Evolutionary conservation across 2,329 filamentous ascomycete genomes (phyloP).

Genomic region (Aureobasidium sp.): DNA sequence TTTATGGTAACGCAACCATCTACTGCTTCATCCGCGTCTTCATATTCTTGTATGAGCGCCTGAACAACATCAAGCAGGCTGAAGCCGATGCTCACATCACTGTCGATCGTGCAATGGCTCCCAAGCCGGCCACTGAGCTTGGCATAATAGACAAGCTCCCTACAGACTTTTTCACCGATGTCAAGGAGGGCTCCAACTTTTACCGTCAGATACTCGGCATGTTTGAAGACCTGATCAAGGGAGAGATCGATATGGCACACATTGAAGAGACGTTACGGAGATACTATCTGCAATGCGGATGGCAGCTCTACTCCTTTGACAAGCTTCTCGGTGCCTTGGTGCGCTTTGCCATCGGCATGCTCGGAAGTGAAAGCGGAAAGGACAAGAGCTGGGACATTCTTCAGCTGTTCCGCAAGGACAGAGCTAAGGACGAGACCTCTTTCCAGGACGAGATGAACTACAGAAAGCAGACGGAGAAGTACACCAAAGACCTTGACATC

Average conservation of each 20-base stretch:
- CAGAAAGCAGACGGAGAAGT: constrained; percentile 84
- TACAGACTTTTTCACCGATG: constrained; percentile 63
- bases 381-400: constrained; percentile 91
- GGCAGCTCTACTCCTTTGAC: constrained; percentile 88
- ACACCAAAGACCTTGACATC: constrained; percentile 84
- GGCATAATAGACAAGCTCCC: constrained; percentile 73
- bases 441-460: constrained; percentile 85
- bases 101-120: constrained; percentile 61
- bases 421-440: constrained; percentile 75
- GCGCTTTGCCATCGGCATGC: constrained; percentile 73
- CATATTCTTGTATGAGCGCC: constrained; percentile 76
- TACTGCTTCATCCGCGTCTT: constrained; percentile 95
- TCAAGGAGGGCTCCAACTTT: constrained; percentile 57
- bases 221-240: constrained; percentile 73
- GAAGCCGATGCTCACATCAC: constrained; percentile 64
- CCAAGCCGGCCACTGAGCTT: constrained; percentile 75
- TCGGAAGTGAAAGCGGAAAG: constrained; percentile 72
- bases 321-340: constrained; percentile 76
- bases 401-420: constrained; percentile 73
- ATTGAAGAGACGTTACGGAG: constrained; percentile 87
- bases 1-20: constrained; percentile 85
- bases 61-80: constrained; percentile 74
- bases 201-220: constrained; percentile 80
- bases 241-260: constrained; percentile 67
- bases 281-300: constrained; percentile 84